Base-by-base conservation (phyloP, 139 green algal genomes). In the Tetradesmus lagerheimii region DNA sequence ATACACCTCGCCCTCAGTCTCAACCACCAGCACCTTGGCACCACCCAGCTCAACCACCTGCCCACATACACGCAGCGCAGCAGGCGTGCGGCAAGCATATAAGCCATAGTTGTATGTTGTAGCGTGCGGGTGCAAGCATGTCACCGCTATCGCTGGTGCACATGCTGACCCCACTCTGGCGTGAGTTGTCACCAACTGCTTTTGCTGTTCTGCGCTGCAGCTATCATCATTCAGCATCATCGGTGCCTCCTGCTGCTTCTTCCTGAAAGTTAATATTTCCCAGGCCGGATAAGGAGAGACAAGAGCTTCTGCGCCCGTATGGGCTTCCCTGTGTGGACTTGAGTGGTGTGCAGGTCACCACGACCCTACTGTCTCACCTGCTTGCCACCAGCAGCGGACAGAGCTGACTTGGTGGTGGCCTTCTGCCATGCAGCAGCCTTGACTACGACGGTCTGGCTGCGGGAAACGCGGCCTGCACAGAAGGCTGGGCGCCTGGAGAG, bases 1-100 rank as follows among this genome's bases (percentile, higher is more conserved):
- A 66, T 87, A 95, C 0, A 98, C 90, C n/a, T 93, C 41, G 50
- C 45, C 45, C 25, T 37, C 64, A 38, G 35, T 47, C 64, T 84
- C 34, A 23, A 90, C 74, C 27, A 84, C 29, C 45, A 84, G 74
- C 14, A 85, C 43, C 86, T 76, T 84, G 34, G 20, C n/a, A 37
- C 86, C 86, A 66, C 45, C 74, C 15, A 84, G 74, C 47, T 85
- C 86, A 15, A 80, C 84, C 14, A 80, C 66, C 62, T 47, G 77
- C 77, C 57, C 15, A 27, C 15, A 31, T 12, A 34, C 14, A 18
- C 66, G 29, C 66, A 31, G 27, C 66, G 16, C n/a, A 81, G 75
- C 14, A 6, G 35, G 2, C 37, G 20, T 18, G 9, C 25, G 75
- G 14, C 23, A 81, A 31, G 34, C 34, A 27, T 9, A 31, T 75